Percentiles rank a stretch among this genome's conserved stretches.
Conservation (phyloP, 805 yeast species). For the Kuraishia piskuri region DNA sequence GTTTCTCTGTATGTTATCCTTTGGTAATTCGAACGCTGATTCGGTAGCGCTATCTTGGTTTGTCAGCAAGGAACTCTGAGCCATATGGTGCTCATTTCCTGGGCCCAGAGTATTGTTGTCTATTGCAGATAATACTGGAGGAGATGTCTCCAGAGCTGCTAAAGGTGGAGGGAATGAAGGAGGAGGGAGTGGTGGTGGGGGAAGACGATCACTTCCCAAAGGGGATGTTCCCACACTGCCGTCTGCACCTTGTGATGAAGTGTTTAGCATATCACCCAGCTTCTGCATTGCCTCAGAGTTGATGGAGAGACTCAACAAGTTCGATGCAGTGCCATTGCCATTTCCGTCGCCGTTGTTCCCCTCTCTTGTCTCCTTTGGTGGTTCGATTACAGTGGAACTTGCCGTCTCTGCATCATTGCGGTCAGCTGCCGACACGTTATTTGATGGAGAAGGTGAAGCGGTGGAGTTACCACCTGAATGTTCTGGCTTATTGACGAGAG, state of each 20-base stretch:
- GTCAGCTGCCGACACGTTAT: too few species aligned
- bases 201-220: neutral
- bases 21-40: neutral
- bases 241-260: neutral
- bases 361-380: too few species aligned
- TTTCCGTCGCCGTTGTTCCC: too few species aligned
- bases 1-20: neutral
- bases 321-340: neutral
- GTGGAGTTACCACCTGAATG: neutral
- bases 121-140: neutral
- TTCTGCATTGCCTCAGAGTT: neutral
- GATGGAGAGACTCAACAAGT: neutral
- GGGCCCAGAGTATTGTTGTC: neutral
- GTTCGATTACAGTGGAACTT: too few species aligned
- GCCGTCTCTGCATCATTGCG: too few species aligned
- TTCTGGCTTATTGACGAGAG: neutral
- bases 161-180: neutral
- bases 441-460: neutral
- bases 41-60: neutral
- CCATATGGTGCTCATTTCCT: too few species aligned
- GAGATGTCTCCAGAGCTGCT: neutral
- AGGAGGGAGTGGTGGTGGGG: neutral
- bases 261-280: neutral
- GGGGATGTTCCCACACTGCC: too few species aligned
- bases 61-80: too few species aligned